Evolutionary conservation across 257 asterid species (phyloP), one percentile per base, ranked within the genome.

Genomic region (Handroanthus guayacan): DNA sequence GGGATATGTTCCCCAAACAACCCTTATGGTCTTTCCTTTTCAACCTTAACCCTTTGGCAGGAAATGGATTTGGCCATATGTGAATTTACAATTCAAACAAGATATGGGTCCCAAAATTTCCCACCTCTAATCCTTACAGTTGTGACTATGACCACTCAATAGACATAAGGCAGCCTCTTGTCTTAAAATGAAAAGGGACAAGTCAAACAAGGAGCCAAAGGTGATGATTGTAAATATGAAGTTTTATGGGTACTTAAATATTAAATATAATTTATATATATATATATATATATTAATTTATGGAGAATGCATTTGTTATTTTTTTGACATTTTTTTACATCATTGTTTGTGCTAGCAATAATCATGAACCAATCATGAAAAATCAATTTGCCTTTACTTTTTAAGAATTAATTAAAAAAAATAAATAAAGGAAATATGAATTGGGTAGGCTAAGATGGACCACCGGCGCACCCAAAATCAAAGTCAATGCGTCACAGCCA

Each of bases 331-430:
- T 14, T 14, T 14, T 54, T 55, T 2, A 36, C 18, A 5, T 31
- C 18, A 61, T 61, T 12, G 67, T 4, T 61, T 61, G 45, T 61
- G 17, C 11, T 34, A 1, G 18, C 67, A 61, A 61, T 61, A 37
- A 61, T 61, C 17, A 61, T 61, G 67, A 60, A 31, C 9, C 43
- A 34, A 60, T 60, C 66, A 60, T 34, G 66, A 60, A 61, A 9
- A 11, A 34, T 20, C 43, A 14, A 61, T 61, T 56, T 5, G 67
- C 43, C 67, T 31, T 61, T 61, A 6, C 31, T 31, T 18, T 34
- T 9, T 20, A 6, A 3, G 9, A 25, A 25, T 25, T 25, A 58
- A 57, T 17, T 18, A 2, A 18, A 8, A 25, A 5, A 9, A 31
- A 10, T 9, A 9, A 25, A 31, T 3, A 1, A 52, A 52, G 4